Conservation (phyloP, 768 basidiomycete species). For the Inosperma sp. region DNA sequence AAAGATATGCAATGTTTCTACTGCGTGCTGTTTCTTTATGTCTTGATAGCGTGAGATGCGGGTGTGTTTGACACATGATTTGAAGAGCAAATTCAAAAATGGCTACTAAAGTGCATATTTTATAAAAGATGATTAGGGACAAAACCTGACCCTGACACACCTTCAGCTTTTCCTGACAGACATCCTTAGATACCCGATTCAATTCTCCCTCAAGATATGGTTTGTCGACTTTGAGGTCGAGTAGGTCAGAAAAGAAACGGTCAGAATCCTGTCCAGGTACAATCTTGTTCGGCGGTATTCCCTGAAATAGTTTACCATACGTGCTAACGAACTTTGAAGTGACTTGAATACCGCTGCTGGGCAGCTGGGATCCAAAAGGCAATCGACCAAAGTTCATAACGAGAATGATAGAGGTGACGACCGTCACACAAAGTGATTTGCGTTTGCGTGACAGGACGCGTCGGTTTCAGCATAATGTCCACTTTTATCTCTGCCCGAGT, state of each 20-base stretch:
- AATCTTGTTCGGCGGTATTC: slow-evolving; percentile 41
- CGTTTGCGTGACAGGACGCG: neutral
- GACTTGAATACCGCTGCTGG: slow-evolving; percentile 14
- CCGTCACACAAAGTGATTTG: no score
- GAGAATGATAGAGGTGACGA: no score
- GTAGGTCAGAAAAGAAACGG: slow-evolving; percentile 50
- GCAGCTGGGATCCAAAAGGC: slow-evolving; percentile 11
- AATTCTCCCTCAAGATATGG: slow-evolving; percentile 42
- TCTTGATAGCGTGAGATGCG: slow-evolving; percentile 32
- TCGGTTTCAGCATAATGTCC: slow-evolving; percentile 14
- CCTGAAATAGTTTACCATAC: slow-evolving; percentile 50
- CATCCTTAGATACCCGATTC: slow-evolving; percentile 41
- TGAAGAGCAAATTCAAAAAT: slow-evolving; percentile 46
- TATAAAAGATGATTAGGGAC: neutral
- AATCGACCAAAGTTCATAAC: no score
- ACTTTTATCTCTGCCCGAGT: slow-evolving; percentile 22
- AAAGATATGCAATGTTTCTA: slow-evolving; percentile 48
- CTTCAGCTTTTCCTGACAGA: slow-evolving; percentile 47
- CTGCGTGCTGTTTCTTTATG: slow-evolving; percentile 39
- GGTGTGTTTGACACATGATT: slow-evolving; percentile 39
- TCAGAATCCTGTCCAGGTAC: slow-evolving; percentile 39
- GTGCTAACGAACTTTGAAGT: slow-evolving; percentile 45
- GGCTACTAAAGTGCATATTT: slow-evolving; percentile 39
- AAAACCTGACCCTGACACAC: slow-evolving; percentile 30
- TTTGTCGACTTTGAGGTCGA: slow-evolving; percentile 49